Conservation (phyloP, 1,139 yeast species). For the Ogataea hybrid region DNA sequence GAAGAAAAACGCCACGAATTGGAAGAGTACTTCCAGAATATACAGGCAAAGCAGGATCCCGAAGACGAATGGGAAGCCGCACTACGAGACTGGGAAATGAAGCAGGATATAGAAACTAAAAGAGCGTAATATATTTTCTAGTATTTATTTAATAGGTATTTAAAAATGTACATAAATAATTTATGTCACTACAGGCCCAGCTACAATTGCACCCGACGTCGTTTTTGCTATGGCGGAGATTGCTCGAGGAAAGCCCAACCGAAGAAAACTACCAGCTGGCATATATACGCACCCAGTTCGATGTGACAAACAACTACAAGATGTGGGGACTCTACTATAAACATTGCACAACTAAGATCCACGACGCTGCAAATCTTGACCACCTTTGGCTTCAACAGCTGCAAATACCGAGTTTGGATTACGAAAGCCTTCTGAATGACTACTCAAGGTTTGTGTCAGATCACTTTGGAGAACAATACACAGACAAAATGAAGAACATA, state of each 20-base stretch:
- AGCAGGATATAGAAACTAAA: not conserved
- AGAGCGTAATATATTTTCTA: not conserved
- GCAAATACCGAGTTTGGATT: constrained; percentile 8
- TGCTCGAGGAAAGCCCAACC: not conserved
- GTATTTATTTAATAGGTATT: not conserved
- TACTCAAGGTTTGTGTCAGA: constrained; percentile 18
- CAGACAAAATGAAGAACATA: constrained; percentile 12
- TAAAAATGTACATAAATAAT: constrained; percentile 1
- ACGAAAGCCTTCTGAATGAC: constrained; percentile 8
- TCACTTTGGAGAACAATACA: constrained; percentile 11
- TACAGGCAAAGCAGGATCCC: constrained; percentile 41
- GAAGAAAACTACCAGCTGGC: constrained; percentile 3
- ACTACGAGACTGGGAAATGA: constrained; percentile 58
- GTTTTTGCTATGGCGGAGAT: constrained; percentile 9
- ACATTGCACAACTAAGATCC: constrained; percentile 1
- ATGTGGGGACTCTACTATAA: constrained; percentile 13
- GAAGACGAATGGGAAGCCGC: constrained; percentile 76
- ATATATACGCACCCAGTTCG: constrained; percentile 10
- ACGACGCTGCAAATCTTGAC: not conserved
- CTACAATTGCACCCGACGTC: constrained; percentile 7
- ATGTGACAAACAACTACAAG: constrained; percentile 8
- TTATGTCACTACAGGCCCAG: constrained; percentile 2
- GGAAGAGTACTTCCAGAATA: constrained; percentile 23
- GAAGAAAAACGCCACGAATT: constrained; percentile 43
- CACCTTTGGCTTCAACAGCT: constrained; percentile 11